These are phyloP conservation scores for Claviceps digitariae DNA, from an alignment of 2,329 filamentous ascomycete genomes.

Conservation along the genomic window DNA sequence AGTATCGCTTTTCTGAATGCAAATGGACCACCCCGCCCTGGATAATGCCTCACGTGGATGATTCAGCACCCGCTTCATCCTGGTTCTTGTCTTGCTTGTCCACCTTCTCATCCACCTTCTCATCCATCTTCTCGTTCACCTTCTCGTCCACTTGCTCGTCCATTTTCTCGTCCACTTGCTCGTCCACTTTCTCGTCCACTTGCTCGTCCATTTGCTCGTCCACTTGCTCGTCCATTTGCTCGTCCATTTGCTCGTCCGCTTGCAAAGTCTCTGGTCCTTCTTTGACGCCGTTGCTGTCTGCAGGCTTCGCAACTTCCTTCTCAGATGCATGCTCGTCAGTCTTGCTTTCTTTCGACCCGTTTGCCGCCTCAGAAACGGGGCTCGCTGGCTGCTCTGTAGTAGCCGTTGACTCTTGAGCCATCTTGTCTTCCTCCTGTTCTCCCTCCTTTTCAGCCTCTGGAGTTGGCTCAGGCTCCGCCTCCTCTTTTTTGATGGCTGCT, in stretches of 20 bases:
- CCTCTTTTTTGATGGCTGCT: constrained; percentile 27
- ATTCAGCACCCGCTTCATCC: constrained; percentile 11
- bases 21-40: not conserved
- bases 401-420: constrained; percentile 12
- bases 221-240: too few relatives aligned
- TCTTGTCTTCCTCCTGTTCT: constrained; percentile 13
- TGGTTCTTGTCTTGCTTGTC: constrained; percentile 18
- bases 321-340: constrained; percentile 8
- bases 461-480: constrained; percentile 20
- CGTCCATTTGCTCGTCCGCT: too few relatives aligned
- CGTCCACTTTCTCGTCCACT: too few relatives aligned
- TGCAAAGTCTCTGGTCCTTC: constrained; percentile 20
- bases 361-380: not conserved
- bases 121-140: too few relatives aligned
- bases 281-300: constrained; percentile 8
- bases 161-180: too few relatives aligned
- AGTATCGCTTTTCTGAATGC: not conserved
- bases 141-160: too few relatives aligned
- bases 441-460: constrained; percentile 18
- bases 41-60: constrained; percentile 8
- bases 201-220: too few relatives aligned
- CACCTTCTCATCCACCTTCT: too few relatives aligned
- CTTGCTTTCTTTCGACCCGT: constrained; percentile 9
- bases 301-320: constrained; percentile 13
- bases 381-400: constrained; percentile 9